A percentile compares a stretch with the other conserved stretches of the same genome.
Conservation (phyloP, 306 rosid species). For the Rosa lucieae region DNA sequence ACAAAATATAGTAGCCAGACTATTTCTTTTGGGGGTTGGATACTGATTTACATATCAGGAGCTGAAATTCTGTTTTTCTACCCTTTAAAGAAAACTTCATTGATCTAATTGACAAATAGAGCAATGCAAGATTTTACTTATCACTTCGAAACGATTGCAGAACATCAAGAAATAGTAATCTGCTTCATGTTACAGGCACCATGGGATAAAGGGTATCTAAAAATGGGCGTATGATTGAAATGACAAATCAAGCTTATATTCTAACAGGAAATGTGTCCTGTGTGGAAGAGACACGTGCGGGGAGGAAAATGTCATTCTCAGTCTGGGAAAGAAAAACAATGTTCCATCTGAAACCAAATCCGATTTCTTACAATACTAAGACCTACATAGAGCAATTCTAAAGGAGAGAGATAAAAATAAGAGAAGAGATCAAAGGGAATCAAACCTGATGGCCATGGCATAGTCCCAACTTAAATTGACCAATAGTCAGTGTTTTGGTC, state of each 20-base stretch:
- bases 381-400: background rate
- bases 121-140: background rate
- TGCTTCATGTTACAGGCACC: background rate
- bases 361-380: background rate
- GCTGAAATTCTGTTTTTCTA: background rate
- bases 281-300: background rate
- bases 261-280: background rate
- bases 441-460: slow-evolving; percentile 99
- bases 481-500: slow-evolving; percentile 93
- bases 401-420: background rate
- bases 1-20: background rate
- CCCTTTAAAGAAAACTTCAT: background rate
- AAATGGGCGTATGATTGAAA: background rate
- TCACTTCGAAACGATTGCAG: background rate
- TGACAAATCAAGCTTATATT: background rate
- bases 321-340: background rate
- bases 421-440: slow-evolving; percentile 6
- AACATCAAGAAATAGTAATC: background rate
- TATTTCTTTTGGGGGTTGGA: background rate
- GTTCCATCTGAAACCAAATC: slow-evolving; percentile 1
- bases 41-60: background rate
- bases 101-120: background rate
- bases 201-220: background rate
- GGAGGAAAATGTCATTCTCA: background rate
- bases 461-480: slow-evolving; percentile 93